Percentiles rank a stretch among this genome's conserved stretches.
phyloP scores from a whole-genome alignment of 1,284 basidiomycete species.

The Microbotryum lychnidis-dioicae region DNA sequence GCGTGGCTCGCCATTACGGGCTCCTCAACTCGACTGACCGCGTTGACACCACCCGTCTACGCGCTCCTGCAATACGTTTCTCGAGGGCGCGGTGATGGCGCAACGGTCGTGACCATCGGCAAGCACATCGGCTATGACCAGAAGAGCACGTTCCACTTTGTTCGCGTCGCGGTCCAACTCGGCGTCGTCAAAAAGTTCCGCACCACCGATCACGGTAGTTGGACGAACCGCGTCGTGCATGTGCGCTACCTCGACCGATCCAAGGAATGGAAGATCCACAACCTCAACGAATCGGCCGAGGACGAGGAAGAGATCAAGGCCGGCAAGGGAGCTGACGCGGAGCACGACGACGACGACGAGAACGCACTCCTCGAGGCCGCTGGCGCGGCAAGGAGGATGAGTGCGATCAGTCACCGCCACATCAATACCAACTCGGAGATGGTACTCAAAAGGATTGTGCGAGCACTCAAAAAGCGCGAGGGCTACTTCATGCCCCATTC shows the following conservation, averaged over 20 bases:
- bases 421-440: slow-evolving; percentile 28
- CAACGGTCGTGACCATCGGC: slow-evolving; percentile 68
- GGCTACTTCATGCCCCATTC: slow-evolving; percentile 27
- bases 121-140: slow-evolving; percentile 74
- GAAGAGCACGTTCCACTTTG: slow-evolving; percentile 78
- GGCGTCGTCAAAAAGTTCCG: slow-evolving; percentile 49
- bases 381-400: slow-evolving; percentile 10
- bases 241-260: slow-evolving; percentile 34
- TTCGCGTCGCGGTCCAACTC: slow-evolving; percentile 62
- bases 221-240: slow-evolving; percentile 37
- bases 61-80: slow-evolving; percentile 76
- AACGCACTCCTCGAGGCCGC: slow-evolving; percentile 1
- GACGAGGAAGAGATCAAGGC: slow-evolving; percentile 19
- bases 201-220: slow-evolving; percentile 27
- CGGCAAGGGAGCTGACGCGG: background rate
- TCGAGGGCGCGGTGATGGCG: slow-evolving; percentile 63
- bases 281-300: background rate
- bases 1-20: slow-evolving; percentile 72
- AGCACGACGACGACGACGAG: slow-evolving; percentile 4
- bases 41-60: slow-evolving; percentile 73
- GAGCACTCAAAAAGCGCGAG: slow-evolving; percentile 19
- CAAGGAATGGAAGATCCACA: slow-evolving; percentile 25
- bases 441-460: slow-evolving; percentile 26
- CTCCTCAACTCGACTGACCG: slow-evolving; percentile 48
- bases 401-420: slow-evolving; percentile 25